Evolutionary conservation across 2,329 filamentous ascomycete species (phyloP).

Genomic region (Colletotrichum trifolii): DNA sequence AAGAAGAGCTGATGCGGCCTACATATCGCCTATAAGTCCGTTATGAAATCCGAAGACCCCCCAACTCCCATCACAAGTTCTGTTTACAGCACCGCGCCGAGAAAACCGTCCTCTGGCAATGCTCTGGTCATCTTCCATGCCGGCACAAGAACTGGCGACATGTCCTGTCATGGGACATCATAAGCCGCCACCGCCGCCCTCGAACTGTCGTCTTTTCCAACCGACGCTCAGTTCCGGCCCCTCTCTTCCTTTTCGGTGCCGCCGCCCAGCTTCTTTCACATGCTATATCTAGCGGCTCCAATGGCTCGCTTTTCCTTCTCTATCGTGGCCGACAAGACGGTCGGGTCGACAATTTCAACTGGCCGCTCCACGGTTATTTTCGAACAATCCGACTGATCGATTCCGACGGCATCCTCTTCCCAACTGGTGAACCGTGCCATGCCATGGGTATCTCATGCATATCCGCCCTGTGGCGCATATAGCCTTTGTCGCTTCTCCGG

Average conservation of each 20-base stretch:
- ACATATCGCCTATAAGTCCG: background rate
- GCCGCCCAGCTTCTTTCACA: too few species aligned
- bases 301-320: too few species aligned
- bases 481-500: slow-evolving; percentile 66
- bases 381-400: too few species aligned
- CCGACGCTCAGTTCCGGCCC: background rate
- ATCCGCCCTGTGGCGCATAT: slow-evolving; percentile 56
- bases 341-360: too few species aligned
- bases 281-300: too few species aligned
- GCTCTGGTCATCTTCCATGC: slow-evolving; percentile 19
- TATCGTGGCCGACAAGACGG: too few species aligned
- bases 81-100: background rate
- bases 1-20: slow-evolving; percentile 13
- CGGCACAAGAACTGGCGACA: slow-evolving; percentile 13
- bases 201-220: too few species aligned
- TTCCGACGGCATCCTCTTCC: too few species aligned
- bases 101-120: background rate
- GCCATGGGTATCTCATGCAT: slow-evolving; percentile 43
- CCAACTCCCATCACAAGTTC: slow-evolving; percentile 25
- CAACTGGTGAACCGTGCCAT: too few species aligned
- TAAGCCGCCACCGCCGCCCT: slow-evolving; percentile 17
- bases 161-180: slow-evolving; percentile 30
- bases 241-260: background rate
- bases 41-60: slow-evolving; percentile 19
- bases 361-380: too few species aligned